Conservation (phyloP, 2,329 filamentous ascomycete species). For the Fusarium sp. region DNA sequence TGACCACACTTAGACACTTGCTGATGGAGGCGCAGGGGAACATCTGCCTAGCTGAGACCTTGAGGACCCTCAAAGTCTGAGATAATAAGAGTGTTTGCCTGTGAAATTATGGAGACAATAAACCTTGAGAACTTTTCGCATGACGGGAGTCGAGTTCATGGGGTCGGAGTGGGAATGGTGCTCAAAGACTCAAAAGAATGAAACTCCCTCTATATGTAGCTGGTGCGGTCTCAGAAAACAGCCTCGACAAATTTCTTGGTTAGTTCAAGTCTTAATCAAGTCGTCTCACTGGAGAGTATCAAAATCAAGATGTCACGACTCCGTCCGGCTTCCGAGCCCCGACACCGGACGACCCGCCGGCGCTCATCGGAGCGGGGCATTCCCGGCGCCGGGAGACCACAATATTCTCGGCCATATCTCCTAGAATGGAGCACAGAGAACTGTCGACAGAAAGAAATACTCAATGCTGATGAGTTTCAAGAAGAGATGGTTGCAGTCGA, state of each 20-base stretch:
- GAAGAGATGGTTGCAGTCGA: slow-evolving; percentile 38
- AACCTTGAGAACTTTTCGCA: slow-evolving; percentile 37
- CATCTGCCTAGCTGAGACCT: slow-evolving; percentile 43
- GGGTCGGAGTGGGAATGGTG: slow-evolving; percentile 7
- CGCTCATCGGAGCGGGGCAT: slow-evolving; percentile 42
- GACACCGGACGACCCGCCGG: slow-evolving; percentile 31
- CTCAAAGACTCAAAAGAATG: slow-evolving; percentile 36
- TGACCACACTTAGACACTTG: slow-evolving; percentile 39
- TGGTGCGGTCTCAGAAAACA: slow-evolving; percentile 7
- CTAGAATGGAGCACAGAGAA: slow-evolving; percentile 45
- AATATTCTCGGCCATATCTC: slow-evolving; percentile 39
- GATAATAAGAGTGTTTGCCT: not conserved
- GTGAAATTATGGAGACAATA: slow-evolving; percentile 19
- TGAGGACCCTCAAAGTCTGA: slow-evolving; percentile 10
- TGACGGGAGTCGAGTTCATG: slow-evolving; percentile 44
- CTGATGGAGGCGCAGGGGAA: slow-evolving; percentile 41
- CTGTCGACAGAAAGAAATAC: slow-evolving; percentile 37
- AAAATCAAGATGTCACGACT: slow-evolving; percentile 34
- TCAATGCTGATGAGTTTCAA: slow-evolving; percentile 33
- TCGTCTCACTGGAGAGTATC: not conserved
- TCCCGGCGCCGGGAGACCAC: slow-evolving; percentile 11
- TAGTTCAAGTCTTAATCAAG: not conserved
- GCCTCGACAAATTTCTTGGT: not conserved
- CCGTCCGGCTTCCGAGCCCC: slow-evolving; percentile 33
- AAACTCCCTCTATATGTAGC: slow-evolving; percentile 8